Percentiles rank a stretch among this genome's conserved stretches.
phyloP scores from a whole-genome alignment of 2,329 filamentous ascomycete genomes.

The Phymatotrichopsis omnivora region DNA sequence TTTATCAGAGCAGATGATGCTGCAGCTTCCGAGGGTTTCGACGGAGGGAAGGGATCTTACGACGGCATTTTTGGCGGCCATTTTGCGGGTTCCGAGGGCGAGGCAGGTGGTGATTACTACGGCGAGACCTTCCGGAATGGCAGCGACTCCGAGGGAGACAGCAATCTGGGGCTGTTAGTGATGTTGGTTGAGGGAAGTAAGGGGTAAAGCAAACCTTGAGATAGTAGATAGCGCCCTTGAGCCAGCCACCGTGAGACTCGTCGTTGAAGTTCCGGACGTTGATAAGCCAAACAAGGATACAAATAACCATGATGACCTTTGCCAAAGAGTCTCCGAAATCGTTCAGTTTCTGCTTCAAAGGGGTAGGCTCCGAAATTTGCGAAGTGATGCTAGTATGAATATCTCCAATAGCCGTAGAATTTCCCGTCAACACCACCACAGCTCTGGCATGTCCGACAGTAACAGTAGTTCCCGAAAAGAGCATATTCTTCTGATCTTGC shows the following conservation, averaged over 20 bases:
- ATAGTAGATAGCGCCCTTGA: conserved; percentile 98
- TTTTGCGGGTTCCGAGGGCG: conserved; percentile 90
- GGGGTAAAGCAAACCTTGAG: conserved; percentile 50
- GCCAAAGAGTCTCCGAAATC: conserved; percentile 93
- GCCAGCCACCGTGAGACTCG: conserved; percentile 81
- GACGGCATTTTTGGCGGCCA: conserved; percentile 97
- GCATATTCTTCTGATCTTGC: conserved; percentile 94
- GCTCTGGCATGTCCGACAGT: conserved; percentile 89
- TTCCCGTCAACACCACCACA: conserved; percentile 79
- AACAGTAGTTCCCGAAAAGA: conserved; percentile 96
- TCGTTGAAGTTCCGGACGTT: conserved; percentile 97
- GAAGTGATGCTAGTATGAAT: conserved; percentile 98
- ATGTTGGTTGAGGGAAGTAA: too few relatives aligned
- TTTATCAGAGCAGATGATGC: conserved; percentile 98
- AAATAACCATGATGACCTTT: conserved; percentile 97
- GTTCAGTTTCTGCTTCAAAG: conserved; percentile 96
- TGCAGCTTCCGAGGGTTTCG: conserved; percentile 96
- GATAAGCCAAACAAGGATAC: conserved; percentile 93
- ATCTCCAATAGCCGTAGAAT: conserved; percentile 88
- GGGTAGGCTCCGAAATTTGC: conserved; percentile 95
- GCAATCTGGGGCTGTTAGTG: conserved; percentile 68
- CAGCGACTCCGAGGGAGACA: conserved; percentile 92
- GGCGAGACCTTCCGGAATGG: conserved; percentile 92
- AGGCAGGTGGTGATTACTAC: conserved; percentile 99
- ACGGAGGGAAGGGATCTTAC: conserved; percentile 93